Percentiles rank a stretch among this genome's conserved stretches.
Evolutionary conservation across 1,284 basidiomycete species (phyloP).

Genomic region (Neolentinus lepideus): DNA sequence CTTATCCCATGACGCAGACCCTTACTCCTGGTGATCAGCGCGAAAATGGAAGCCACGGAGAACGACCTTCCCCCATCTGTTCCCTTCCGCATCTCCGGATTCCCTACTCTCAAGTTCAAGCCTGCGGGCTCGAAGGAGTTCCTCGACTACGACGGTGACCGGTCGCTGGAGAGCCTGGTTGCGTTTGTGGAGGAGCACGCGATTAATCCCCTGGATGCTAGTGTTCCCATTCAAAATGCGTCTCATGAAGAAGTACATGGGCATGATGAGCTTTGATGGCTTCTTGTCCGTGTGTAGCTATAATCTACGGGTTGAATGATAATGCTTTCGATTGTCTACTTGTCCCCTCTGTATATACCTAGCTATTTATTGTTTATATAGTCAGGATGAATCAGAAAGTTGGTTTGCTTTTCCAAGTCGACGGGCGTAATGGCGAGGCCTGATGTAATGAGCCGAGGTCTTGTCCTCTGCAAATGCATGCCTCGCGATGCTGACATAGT

Average conservation of each 20-base stretch:
- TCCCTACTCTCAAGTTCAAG: slow-evolving; percentile 98
- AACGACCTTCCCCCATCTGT: slow-evolving; percentile 91
- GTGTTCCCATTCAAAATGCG: background rate
- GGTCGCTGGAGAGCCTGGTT: slow-evolving; percentile 79
- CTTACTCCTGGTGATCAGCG: slow-evolving; percentile 37
- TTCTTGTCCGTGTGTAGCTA: background rate
- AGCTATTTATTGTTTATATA: background rate
- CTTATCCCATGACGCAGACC: slow-evolving; percentile 9
- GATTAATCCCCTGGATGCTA: slow-evolving; percentile 53
- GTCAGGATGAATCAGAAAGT: background rate
- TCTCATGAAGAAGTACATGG: background rate
- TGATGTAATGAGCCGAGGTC: no score
- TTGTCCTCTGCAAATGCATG: no score
- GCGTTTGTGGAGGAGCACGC: slow-evolving; percentile 81
- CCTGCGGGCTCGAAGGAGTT: slow-evolving; percentile 83
- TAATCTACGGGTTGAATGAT: background rate
- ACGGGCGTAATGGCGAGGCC: no score
- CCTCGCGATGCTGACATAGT: no score
- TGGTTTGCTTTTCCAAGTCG: background rate
- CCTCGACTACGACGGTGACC: slow-evolving; percentile 91
- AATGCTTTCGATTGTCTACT: background rate
- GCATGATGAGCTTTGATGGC: background rate
- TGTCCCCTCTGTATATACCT: background rate
- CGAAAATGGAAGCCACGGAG: slow-evolving; percentile 94
- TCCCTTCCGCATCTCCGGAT: slow-evolving; percentile 81